Evolutionary conservation across 257 asterid species (phyloP), one percentile per base, ranked within the genome.

Genomic region (Verbascum thapsus): DNA sequence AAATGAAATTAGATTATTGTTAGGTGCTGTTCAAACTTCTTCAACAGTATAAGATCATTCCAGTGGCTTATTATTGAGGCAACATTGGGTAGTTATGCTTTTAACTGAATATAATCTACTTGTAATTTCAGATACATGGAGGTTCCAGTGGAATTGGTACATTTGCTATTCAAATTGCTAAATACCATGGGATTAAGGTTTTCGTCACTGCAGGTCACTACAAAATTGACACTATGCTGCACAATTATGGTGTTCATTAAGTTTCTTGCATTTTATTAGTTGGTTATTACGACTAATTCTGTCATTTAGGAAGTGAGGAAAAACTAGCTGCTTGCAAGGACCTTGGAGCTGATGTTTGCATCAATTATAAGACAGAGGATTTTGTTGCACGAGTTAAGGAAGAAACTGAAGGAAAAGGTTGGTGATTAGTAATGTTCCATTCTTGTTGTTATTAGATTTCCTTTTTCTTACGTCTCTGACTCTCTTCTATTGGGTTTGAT

Each of bases 71-170:
- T 53, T 9, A 26, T 45, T 15, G 34, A 13, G 23, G 8, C 4
- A 7, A 42, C 42, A 41, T 58, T 23, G 10, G 49, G 4, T 45
- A 39, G 54, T 39, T 20, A 51, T 66, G 38, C 35, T n/a, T 44
- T 57, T 30, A 8, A 48, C 59, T 43, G 57, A 55, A 18, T 26
- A 26, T 26, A 23, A 13, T n/a, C 53, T 32, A 50, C 64, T 19
- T 18, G 51, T 64, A 13, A 67, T 64, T 72, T 66, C 85, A 94
- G 99, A 78, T 94, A 68, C 99, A 94, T 59, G 99, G 99, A 26
- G 99, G 99, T 64, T 90, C 99, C 63, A 94, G 99, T 72, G 99
- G 99, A 60, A 90, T 90, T 18, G 99, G 99, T 58, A 87, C 99
- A 20, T 94, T 94, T 78, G 91, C 99, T 37, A 94, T 89, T 75